A percentile compares a stretch with the other conserved stretches of the same genome.
phyloP scores from a whole-genome alignment of 805 yeast species.

The Wickerhamiella cacticola region DNA sequence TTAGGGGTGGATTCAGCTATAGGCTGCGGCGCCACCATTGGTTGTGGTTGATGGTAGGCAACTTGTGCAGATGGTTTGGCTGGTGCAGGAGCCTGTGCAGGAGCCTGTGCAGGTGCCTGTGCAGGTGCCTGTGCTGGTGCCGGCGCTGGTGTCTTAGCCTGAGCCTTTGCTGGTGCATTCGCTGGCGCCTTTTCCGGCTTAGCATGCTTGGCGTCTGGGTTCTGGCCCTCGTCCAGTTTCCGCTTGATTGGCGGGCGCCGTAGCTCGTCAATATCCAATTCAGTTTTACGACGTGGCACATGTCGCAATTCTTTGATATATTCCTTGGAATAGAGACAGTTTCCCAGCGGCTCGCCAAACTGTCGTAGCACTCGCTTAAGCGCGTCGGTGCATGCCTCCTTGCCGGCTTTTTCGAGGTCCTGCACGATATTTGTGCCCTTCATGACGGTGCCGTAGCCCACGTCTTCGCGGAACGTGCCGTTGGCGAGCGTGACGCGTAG shows the following conservation, averaged over 20 bases:
- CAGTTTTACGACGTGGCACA: slow-evolving; percentile 23
- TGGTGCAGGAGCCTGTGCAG: neutral
- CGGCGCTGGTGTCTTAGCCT: no score
- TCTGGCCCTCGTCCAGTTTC: neutral
- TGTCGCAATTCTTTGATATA: slow-evolving; percentile 38
- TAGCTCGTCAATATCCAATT: slow-evolving; percentile 18
- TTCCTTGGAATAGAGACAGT: slow-evolving; percentile 46
- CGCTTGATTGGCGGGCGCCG: slow-evolving; percentile 18
- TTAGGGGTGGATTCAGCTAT: neutral
- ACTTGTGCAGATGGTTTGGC: no score
- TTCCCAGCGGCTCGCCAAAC: slow-evolving; percentile 54
- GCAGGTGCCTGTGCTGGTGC: no score
- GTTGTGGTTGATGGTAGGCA: no score
- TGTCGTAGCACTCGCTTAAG: slow-evolving; percentile 55
- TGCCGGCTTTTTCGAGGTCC: slow-evolving; percentile 67
- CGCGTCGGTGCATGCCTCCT: slow-evolving; percentile 68
- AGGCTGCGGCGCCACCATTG: neutral
- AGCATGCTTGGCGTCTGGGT: neutral
- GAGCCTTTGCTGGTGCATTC: no score
- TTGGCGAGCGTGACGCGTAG: slow-evolving; percentile 57
- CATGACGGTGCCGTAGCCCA: slow-evolving; percentile 45
- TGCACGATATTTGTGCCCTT: slow-evolving; percentile 39
- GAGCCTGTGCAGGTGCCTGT: no score
- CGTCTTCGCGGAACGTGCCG: slow-evolving; percentile 60
- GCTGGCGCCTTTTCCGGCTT: neutral